Base-by-base conservation (phyloP, 805 yeast species). In the Candida xyloterini region DNA sequence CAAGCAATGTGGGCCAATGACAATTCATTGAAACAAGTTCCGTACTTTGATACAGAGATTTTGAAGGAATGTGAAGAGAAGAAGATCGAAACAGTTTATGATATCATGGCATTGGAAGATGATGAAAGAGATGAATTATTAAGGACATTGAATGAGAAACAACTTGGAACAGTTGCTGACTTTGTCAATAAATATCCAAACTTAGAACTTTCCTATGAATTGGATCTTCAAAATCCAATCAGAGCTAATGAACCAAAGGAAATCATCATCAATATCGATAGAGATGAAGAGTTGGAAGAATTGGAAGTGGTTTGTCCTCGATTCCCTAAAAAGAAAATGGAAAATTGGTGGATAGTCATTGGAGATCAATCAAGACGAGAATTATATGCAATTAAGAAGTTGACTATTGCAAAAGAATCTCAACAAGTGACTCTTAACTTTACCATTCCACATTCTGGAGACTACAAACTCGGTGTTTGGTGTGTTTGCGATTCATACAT, bases 131-230 rank as follows among this genome's bases (percentile, higher is more conserved):
- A 76, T 37, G 70, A 71, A 10, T 64, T 90, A 1, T 65, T 91
- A 44, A 78, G 75, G 15, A 63, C 81, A 46, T 62, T 68, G 9
- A 58, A 56, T 10, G 76, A 74, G 2, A 58, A 57, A 2, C 65
- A 78, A 44, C 63, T 90, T 51, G 67, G 71, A 27, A 71, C 69
- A 16, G 89, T 91, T 35, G 97, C 97, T 0, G 78, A 78, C 13
- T 93, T 91, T 67, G 95, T 89, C 38, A 93, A 93, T 62, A 78
- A 74, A 46, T 93, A 84, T 60, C 99, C 99, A 10, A 85, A 84
- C 55, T 68, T 93, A 39, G 97, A 91, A 46, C 54, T 82, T 9
- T 65, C 74, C 3, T 81, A 78, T 52, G 68, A 71, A 24, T 36
- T 84, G 4, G 74, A 71, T 15, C 48, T 63, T 15, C 55, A 61